These are phyloP conservation scores for Kokia cookei DNA, from an alignment of 441 rosid species.

Conservation along the genomic window DNA sequence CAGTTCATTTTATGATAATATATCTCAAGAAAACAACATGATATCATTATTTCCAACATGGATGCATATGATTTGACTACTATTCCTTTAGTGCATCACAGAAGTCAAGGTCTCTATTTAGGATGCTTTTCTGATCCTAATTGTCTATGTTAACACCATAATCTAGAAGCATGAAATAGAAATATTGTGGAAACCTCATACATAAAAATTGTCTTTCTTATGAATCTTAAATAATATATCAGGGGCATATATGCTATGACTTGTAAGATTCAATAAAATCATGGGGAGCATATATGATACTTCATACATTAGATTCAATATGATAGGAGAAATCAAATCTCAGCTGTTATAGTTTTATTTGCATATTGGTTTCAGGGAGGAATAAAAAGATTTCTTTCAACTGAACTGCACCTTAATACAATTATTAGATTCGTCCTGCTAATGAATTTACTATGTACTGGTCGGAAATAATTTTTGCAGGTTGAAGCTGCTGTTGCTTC, in stretches of 20 bases:
- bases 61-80: neutral
- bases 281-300: neutral
- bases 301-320: neutral
- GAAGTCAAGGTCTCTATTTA: neutral
- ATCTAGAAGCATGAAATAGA: neutral
- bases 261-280: neutral
- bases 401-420: neutral
- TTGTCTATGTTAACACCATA: neutral
- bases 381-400: neutral
- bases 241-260: neutral
- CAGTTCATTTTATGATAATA: neutral
- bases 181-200: neutral
- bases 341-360: neutral
- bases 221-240: neutral
- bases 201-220: neutral
- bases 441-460: neutral
- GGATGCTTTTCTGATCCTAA: neutral
- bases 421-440: neutral
- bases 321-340: neutral
- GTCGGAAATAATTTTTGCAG: constrained; percentile 29
- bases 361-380: neutral
- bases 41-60: neutral
- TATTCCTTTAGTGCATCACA: neutral
- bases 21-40: neutral
- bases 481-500: constrained; percentile 57